A percentile compares a stretch with the other conserved stretches of the same genome.
Evolutionary conservation across 306 rosid species (phyloP).

Genomic region (Acmispon strigosus): DNA sequence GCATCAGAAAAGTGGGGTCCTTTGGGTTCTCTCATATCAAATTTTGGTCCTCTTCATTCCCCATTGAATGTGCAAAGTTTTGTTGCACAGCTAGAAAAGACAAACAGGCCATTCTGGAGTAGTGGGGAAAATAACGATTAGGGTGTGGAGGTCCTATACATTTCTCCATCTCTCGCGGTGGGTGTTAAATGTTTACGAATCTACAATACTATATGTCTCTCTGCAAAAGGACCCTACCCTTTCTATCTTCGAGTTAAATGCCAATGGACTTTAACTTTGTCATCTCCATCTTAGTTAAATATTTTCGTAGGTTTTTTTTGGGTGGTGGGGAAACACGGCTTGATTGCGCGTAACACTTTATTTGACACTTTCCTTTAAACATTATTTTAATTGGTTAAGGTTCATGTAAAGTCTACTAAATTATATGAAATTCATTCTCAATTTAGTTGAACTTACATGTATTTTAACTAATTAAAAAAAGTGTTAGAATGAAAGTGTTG

Average conservation of each 20-base stretch:
- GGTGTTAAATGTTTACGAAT: background rate
- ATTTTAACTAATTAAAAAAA: too few species aligned
- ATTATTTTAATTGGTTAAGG: too few species aligned
- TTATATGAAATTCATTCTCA: too few species aligned
- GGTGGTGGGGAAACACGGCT: too few species aligned
- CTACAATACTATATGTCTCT: background rate
- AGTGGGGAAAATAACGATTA: constrained; percentile 20
- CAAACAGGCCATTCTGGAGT: constrained; percentile 41
- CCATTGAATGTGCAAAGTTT: constrained; percentile 27
- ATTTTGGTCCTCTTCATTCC: constrained; percentile 25
- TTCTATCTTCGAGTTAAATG: constrained; percentile 9
- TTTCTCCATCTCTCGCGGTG: background rate
- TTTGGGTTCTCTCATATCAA: background rate
- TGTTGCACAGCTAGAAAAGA: constrained; percentile 33
- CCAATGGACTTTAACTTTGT: background rate
- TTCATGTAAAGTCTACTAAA: too few species aligned
- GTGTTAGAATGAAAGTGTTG: too few species aligned
- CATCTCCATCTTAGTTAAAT: background rate
- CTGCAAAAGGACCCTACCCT: constrained; percentile 9
- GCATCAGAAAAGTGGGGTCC: constrained; percentile 6
- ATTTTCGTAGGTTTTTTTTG: too few species aligned
- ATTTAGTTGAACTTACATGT: too few species aligned
- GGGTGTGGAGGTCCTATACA: too few species aligned
- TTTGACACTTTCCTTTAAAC: too few species aligned
- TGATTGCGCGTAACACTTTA: too few species aligned